Evolutionary conservation across 306 rosid species (phyloP), one percentile per base, ranked within the genome.

Genomic region (Cicer chorassanicum): DNA sequence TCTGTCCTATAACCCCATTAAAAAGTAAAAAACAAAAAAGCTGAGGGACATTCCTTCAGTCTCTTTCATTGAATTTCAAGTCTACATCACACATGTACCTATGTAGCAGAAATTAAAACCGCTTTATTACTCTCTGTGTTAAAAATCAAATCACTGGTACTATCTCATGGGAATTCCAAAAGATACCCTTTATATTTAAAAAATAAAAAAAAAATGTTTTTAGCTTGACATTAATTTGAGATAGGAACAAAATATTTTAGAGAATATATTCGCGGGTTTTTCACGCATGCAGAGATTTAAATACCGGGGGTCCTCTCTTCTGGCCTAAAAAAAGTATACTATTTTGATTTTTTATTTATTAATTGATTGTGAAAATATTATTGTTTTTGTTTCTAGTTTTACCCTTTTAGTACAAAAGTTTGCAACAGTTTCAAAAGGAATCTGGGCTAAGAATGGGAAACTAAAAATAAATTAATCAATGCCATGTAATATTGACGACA

Each of bases 11-110:
- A 66, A 44, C 18, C n/a, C 16, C 24, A 65, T 6, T 60, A 19
- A 14, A 68, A 80, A 68, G 56, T 68, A 49, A 71, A 75, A 74
- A 41, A 40, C 38, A 48, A 70, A 56, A 74, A 61, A 79, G 65
- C 50, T 16, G 60, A 60, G 51, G 50, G 81, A 79, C 84, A 83
- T 83, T 83, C 87, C 83, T 76, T 76, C n/a, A 59, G 84, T 83
- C 84, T 66, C 79, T 83, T 83, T 80, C 87, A 63, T 55, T 29
- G 65, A 69, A 69, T 69, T 75, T 64, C 81, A 70, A 16, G 84
- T 83, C 84, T 18, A 68, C 84, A 83, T 83, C 87, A 83, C 80
- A 76, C 81, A 70, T 65, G 69, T 70, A 74, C 66, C 63, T 29
- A 29, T 29, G 5, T 29, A 65, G 53, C 75, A 56, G 73, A 75